Evolutionary conservation across 208 protist genomes (phyloP), one percentile per base, ranked within the genome.

Genomic region (Histomonas meleagridis): DNA sequence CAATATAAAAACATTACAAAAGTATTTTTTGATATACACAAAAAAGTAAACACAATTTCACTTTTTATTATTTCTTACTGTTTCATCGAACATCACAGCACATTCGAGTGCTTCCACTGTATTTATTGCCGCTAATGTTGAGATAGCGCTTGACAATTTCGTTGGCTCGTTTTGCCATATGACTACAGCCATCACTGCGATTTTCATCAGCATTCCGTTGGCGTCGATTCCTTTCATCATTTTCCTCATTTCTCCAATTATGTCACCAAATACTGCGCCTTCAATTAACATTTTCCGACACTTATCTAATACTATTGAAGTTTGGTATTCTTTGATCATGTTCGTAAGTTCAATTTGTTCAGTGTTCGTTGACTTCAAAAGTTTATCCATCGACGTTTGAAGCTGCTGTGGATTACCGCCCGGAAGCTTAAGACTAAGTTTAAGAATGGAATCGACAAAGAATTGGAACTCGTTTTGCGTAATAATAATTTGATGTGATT

Each of bases 71-170:
- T n/a, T n/a, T n/a, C n/a, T 21, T 51, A 86, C 10, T 55, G 16
- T 43, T n/a, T 86, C 26, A 43, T 86, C 40, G 32, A 86, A 86
- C 76, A 86, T 86, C 76, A 86, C 55, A 14, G 55, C 38, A 38
- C 76, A 86, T 35, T 86, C 40, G 55, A 86, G 40, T 4, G 76
- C 38, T 86, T 86, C 76, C 32, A 32, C n/a, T 38, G 76, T 86
- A 32, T 46, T 46, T 16, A 86, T 86, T 38, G 76, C 23, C 4
- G 55, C 38, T 3, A 86, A 55, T 38, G 46, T 32, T 12, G 40
- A 18, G 38, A 86, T 51, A 7, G 76, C 46, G 3, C 18, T 32
- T 38, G 51, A 14, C 9, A 86, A 18, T 86, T 86, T 86, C 28
- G 43, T n/a, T 38, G 23, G 4, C n/a, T 86, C 76, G 18, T 86